Base-by-base conservation (phyloP, 192 early-diverging fungal species). In the Backusella luteola region DNA sequence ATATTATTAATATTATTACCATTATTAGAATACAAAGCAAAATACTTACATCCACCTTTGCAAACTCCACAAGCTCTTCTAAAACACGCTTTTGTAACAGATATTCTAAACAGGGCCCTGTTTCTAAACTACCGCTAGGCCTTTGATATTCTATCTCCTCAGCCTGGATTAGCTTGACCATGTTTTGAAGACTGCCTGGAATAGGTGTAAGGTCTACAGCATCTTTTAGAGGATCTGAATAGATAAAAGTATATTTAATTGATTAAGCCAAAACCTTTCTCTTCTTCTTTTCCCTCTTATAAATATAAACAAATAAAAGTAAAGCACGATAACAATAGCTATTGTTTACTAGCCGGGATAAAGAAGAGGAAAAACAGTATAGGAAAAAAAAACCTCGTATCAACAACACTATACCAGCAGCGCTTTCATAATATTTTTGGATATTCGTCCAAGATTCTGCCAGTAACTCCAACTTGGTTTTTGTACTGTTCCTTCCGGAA, bases 351-450 rank as follows among this genome's bases (percentile, higher is more conserved):
- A 59, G 56, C 21, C 21, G 21, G 56, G 56, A 23, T 26, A 26
- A 59, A 63, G 56, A 63, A 59, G 53, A 59, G 32, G 56, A 63
- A 63, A 53, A 63, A 29, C 8, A 29, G 32, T 29, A 63, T 29
- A 63, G 56, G 9, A 63, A 63, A 63, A 63, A 63, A 63, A 63
- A 63, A 66, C 56, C 59, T 70, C 44, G 68, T 63, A 73, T 73
- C 21, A 66, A 66, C 17, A 68, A 78, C 67, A 73, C 35, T 70
- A 41, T 79, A 79, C 78, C 78, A 29, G 76, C 69, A 53, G 80
- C 80, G 41, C 76, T 81, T 69, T 81, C 80, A 39, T 81, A 81
- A 72, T 81, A 81, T 6, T 74, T 73, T 71, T 81, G 80, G 26
- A 81, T 77, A 71, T 73, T 78, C 39, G 73, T 70, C 80, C 80